Evolutionary conservation across 225 moss, liverwort and hornwort genomes (phyloP).

Genomic region (Neckera pumila): DNA sequence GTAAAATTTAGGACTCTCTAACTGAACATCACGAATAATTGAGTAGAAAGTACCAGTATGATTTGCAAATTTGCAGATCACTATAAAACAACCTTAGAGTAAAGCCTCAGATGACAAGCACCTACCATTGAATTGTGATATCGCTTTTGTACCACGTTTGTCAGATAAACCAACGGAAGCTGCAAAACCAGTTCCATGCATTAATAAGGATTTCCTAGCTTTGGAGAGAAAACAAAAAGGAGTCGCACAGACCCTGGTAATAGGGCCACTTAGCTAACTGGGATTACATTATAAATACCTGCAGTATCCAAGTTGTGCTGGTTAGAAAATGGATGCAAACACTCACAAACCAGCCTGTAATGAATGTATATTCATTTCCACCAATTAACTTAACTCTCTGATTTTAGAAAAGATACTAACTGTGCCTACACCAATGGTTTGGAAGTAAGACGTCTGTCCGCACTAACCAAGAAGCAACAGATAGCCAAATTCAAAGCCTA

Average conservation of each 20-base stretch:
- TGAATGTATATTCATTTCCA: neutral
- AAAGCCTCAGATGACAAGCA: neutral
- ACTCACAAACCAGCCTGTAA: neutral
- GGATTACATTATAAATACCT: neutral
- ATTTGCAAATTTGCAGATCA: neutral
- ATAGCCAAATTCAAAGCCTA: neutral
- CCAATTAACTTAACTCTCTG: neutral
- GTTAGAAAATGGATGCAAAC: neutral
- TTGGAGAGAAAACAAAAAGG: neutral
- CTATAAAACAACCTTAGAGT: neutral
- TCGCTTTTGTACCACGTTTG: constrained; percentile 55
- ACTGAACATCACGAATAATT: neutral
- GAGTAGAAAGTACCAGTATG: neutral
- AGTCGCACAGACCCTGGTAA: neutral
- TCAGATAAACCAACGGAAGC: constrained; percentile 82
- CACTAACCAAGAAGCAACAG: neutral
- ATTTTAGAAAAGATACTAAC: neutral
- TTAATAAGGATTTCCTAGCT: neutral
- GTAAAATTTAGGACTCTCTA: neutral
- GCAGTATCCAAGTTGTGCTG: neutral
- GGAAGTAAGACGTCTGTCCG: neutral
- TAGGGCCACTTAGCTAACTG: neutral
- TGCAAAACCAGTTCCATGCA: constrained; percentile 13
- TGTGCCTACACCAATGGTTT: neutral
- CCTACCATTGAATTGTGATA: constrained; percentile 76